phyloP scores from a whole-genome alignment of 108 stramenopile species.

The Nannochloropsis salina region DNA sequence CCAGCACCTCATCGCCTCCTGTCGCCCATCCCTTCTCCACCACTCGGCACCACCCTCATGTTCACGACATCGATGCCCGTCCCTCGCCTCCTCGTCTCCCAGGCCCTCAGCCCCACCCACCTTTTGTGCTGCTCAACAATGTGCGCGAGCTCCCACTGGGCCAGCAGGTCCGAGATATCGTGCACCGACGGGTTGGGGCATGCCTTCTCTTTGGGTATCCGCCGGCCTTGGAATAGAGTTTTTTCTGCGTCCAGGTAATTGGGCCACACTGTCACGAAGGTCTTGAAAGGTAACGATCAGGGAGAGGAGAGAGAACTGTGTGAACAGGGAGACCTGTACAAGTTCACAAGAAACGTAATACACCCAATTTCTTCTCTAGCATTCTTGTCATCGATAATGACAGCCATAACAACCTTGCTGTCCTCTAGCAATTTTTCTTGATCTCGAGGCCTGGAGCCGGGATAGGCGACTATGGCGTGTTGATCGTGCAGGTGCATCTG shows the following conservation, averaged over 20 bases:
- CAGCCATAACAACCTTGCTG: not conserved
- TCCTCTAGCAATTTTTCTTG: not conserved
- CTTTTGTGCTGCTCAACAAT: slow-evolving; percentile 15
- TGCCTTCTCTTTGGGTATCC: not conserved
- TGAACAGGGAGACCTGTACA: not conserved
- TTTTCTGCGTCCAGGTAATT: not conserved
- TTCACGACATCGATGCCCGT: no score
- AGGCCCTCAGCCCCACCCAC: not conserved
- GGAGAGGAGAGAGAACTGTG: not conserved
- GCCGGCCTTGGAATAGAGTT: not conserved
- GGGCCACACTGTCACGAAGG: not conserved
- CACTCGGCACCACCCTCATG: no score
- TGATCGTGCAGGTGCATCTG: slow-evolving; percentile 12
- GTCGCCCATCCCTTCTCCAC: no score
- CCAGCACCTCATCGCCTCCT: no score
- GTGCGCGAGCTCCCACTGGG: not conserved
- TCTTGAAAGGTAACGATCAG: not conserved
- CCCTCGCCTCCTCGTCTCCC: no score
- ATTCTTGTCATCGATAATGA: not conserved
- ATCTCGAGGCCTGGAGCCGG: not conserved
- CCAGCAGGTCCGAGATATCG: slow-evolving; percentile 4
- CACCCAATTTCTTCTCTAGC: not conserved
- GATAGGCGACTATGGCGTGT: not conserved
- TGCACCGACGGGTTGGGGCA: not conserved
- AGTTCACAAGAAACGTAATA: not conserved